These are phyloP conservation scores for barrel medic (Medicago truncatula) DNA, from an alignment of 306 rosid species.

Conservation along the genomic window MtrunA17r5.0-ANR NC_053044.1:28599001-28599500, in stretches of 20 bases:
- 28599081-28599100: constrained; percentile 20
- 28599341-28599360: constrained; percentile 77
- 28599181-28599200: constrained; percentile 6
- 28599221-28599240: not conserved
- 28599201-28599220: not conserved
- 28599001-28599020: constrained; percentile 21
- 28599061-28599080: constrained; percentile 42
- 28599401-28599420: constrained; percentile 91
- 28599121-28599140: not conserved
- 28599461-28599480: constrained; percentile 79
- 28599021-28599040: constrained; percentile 22
- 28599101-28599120: constrained; percentile 6
- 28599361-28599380: constrained; percentile 74
- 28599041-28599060: constrained; percentile 49
- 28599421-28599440: constrained; percentile 75
- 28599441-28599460: constrained; percentile 81
- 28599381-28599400: constrained; percentile 86
- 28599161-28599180: constrained; percentile 46
- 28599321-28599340: constrained; percentile 97
- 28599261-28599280: constrained; percentile 47
- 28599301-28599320: constrained; percentile 93
- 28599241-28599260: not conserved
- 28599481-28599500: constrained; percentile 72
- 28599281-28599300: constrained; percentile 60
- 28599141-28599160: constrained; percentile 29